Conservation (phyloP, 2,329 filamentous ascomycete genomes). For the Sporothrix phasma region DNA sequence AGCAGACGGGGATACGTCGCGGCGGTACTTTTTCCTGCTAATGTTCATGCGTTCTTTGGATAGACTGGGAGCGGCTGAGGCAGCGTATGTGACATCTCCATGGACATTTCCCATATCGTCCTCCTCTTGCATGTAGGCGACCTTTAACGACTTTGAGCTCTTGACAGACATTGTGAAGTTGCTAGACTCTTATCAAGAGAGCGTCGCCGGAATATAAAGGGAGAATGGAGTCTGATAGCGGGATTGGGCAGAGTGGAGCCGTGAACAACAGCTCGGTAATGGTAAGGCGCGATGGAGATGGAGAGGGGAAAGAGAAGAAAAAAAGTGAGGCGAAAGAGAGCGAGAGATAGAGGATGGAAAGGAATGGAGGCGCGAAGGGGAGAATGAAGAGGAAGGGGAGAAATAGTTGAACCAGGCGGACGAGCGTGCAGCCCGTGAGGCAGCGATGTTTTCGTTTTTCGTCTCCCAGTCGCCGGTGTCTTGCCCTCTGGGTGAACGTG, state of each 20-base stretch:
- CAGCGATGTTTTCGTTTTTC: background rate
- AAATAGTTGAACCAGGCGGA: background rate
- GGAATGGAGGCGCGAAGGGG: no score
- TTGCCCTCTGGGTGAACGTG: background rate
- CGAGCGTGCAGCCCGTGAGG: constrained; percentile 7
- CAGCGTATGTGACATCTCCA: constrained; percentile 35
- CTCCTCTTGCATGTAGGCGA: constrained; percentile 41
- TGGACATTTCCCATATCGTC: constrained; percentile 38
- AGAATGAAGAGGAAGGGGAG: background rate
- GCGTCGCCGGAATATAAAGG: background rate
- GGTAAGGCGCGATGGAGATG: background rate
- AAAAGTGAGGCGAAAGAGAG: background rate
- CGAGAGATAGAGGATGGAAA: background rate
- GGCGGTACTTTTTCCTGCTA: constrained; percentile 34
- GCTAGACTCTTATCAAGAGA: constrained; percentile 1
- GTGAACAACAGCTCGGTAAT: background rate
- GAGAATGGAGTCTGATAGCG: background rate
- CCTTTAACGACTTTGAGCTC: constrained; percentile 23
- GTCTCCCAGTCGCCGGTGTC: background rate
- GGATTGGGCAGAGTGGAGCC: background rate
- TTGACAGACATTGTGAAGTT: constrained; percentile 33
- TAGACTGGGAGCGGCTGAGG: constrained; percentile 36
- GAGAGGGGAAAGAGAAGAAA: background rate
- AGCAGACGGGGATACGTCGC: constrained; percentile 31
- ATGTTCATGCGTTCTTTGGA: constrained; percentile 43